phyloP scores from a whole-genome alignment of 176 grass and related monocot genomes.

The Urochloa ruziziensis region DNA sequence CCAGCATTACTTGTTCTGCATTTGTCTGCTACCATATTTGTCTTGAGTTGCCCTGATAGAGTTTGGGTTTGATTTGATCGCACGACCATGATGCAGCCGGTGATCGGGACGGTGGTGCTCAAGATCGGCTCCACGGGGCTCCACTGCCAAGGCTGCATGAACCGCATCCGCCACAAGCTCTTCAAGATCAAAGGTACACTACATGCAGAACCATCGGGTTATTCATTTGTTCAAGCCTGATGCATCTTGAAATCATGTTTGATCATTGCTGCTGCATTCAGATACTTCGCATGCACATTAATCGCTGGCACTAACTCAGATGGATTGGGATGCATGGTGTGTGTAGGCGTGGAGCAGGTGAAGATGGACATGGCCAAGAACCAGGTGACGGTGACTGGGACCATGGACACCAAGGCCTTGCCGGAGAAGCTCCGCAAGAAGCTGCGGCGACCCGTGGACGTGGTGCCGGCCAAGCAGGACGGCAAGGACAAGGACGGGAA shows the following conservation, averaged over 20 bases:
- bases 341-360: constrained; percentile 62
- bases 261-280: background rate
- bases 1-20: background rate
- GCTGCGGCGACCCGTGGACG: constrained; percentile 48
- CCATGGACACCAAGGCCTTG: constrained; percentile 61
- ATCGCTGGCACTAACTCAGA: background rate
- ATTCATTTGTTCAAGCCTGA: too few species aligned
- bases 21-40: too few species aligned
- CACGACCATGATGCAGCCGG: constrained; percentile 15
- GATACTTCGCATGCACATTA: background rate
- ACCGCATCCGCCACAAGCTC: constrained; percentile 53
- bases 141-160: constrained; percentile 82
- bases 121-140: constrained; percentile 55
- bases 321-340: background rate
- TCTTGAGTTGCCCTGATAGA: background rate
- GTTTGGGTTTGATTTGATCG: background rate
- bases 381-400: constrained; percentile 73
- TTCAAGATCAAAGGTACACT: constrained; percentile 63
- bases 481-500: constrained; percentile 16
- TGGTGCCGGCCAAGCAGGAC: constrained; percentile 16
- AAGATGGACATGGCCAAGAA: constrained; percentile 50
- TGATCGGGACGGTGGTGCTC: constrained; percentile 60
- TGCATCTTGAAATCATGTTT: background rate
- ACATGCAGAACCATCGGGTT: background rate
- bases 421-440: constrained; percentile 51